These are phyloP conservation scores for Cyberlindnera misumaiensis DNA, from an alignment of 805 yeast species.

Conservation along the genomic window DNA sequence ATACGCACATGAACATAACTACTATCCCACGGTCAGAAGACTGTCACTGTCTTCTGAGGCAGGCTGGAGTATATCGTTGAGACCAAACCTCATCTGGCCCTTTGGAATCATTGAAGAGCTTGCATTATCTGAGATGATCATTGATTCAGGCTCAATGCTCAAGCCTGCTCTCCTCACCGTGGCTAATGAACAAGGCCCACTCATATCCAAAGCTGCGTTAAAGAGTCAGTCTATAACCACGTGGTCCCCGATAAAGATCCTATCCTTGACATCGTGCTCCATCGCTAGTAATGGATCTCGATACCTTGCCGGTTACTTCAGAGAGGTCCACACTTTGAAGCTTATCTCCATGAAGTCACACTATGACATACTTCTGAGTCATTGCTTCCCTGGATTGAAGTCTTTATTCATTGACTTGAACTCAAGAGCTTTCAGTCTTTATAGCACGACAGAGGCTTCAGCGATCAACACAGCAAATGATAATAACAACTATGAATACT, in stretches of 20 bases:
- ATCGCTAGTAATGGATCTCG: conserved; percentile 32
- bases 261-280: conserved; percentile 28
- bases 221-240: conserved; percentile 8
- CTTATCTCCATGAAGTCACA: conserved; percentile 34
- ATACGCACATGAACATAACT: conserved; percentile 21
- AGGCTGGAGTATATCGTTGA: conserved; percentile 49
- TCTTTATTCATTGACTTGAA: conserved; percentile 40
- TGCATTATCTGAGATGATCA: conserved; percentile 38
- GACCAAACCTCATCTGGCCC: conserved; percentile 39
- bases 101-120: conserved; percentile 39
- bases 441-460: conserved; percentile 13
- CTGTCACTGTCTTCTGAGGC: conserved; percentile 36
- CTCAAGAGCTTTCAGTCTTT: conserved; percentile 36
- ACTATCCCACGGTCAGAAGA: conserved; percentile 24
- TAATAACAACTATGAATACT: conserved; percentile 23
- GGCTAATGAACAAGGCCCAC: conserved; percentile 19
- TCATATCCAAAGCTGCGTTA: conserved; percentile 15
- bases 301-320: conserved; percentile 33
- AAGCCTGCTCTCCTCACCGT: conserved; percentile 23
- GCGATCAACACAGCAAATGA: conserved; percentile 15
- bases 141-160: conserved; percentile 35
- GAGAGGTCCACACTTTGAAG: conserved; percentile 30
- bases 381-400: conserved; percentile 34
- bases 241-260: conserved; percentile 30
- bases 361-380: conserved; percentile 42